A percentile compares a stretch with the other conserved stretches of the same genome.
Conservation (phyloP, 73 alveolate genomes). For the Vitrella brassicaformis region DNA sequence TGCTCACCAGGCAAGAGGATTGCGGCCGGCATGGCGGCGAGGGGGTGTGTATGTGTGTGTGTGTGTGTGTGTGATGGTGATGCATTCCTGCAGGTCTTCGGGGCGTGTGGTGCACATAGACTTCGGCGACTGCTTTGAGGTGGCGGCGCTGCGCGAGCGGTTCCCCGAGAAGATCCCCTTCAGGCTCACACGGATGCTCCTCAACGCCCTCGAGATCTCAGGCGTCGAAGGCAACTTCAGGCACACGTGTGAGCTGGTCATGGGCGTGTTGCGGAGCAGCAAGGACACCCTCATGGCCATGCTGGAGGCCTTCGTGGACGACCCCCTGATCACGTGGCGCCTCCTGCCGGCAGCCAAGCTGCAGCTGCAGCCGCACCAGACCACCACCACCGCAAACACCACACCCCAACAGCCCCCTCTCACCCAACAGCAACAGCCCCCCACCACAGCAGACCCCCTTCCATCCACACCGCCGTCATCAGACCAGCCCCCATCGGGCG, state of each 20-base stretch:
- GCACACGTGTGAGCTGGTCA: constrained; percentile 85
- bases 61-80: no score
- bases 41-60: no score
- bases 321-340: constrained; percentile 85
- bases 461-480: no score
- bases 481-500: no score
- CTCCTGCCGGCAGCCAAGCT: constrained; percentile 74
- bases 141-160: constrained; percentile 92
- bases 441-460: no score
- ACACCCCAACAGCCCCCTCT: neutral
- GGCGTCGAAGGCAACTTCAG: constrained; percentile 96
- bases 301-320: constrained; percentile 93
- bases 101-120: constrained; percentile 93
- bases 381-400: constrained; percentile 3
- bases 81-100: constrained; percentile 57
- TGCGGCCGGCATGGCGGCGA: neutral
- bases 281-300: constrained; percentile 90
- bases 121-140: constrained; percentile 97
- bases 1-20: constrained; percentile 62
- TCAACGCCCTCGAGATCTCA: constrained; percentile 94
- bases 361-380: no score
- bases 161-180: constrained; percentile 96
- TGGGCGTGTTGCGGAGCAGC: constrained; percentile 84
- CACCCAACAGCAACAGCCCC: neutral
- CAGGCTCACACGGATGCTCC: constrained; percentile 86